Evolutionary conservation across 176 grass and related monocot species (phyloP).

Genomic region (Hsuehochloa calcarea): DNA sequence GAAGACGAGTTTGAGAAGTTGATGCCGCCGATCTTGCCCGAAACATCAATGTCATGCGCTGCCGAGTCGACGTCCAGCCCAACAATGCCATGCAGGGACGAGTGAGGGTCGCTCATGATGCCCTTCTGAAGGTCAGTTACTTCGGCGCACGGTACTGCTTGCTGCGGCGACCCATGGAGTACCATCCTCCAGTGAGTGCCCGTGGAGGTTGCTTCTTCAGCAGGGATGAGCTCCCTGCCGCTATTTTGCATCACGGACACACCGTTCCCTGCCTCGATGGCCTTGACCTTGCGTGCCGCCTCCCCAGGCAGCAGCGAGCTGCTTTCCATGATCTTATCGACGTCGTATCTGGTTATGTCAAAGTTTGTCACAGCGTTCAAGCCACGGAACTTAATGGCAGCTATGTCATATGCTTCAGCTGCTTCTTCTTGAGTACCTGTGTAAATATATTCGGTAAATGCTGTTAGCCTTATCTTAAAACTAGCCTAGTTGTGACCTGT

Average conservation of each 20-base stretch:
- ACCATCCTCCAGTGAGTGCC: slow-evolving; percentile 60
- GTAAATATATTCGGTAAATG: neutral
- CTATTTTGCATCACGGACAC: neutral
- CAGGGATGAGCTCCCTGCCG: slow-evolving; percentile 15
- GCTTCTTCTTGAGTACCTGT: slow-evolving; percentile 90
- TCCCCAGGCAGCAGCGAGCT: slow-evolving; percentile 65
- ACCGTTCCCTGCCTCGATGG: slow-evolving; percentile 7
- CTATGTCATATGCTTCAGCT: slow-evolving; percentile 91
- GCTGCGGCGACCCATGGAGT: slow-evolving; percentile 45
- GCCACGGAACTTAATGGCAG: slow-evolving; percentile 98
- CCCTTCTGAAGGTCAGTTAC: slow-evolving; percentile 16
- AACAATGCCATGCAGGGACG: slow-evolving; percentile 28
- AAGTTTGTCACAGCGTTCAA: slow-evolving; percentile 93
- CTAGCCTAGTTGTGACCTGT: neutral
- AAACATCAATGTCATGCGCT: slow-evolving; percentile 10
- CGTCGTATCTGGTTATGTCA: slow-evolving; percentile 77
- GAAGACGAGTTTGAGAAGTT: slow-evolving; percentile 76
- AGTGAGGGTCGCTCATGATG: slow-evolving; percentile 17
- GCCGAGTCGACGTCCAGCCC: slow-evolving; percentile 24
- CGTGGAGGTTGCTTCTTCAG: neutral
- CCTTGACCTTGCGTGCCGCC: slow-evolving; percentile 61
- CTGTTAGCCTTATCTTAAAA: neutral
- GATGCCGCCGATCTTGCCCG: slow-evolving; percentile 34
- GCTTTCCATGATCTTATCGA: slow-evolving; percentile 78
- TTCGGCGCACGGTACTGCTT: slow-evolving; percentile 28